Evolutionary conservation across 202 grass and related monocot species (phyloP).

Genomic region (Elaeis oleifera): DNA sequence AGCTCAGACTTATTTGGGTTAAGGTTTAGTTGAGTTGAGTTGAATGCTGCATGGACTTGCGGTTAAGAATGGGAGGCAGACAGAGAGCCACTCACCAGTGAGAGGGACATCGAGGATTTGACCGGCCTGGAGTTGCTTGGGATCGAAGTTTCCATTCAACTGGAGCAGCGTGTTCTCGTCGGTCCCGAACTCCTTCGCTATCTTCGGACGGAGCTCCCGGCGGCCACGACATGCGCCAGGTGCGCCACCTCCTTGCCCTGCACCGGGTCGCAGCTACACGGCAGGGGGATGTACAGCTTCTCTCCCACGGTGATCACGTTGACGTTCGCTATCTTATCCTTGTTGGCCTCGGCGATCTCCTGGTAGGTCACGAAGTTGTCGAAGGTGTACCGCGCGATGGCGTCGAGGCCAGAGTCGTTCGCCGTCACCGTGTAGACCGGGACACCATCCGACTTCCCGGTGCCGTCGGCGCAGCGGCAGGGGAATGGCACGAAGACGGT

Average conservation of each 20-base stretch:
- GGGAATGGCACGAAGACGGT: slow-evolving; percentile 35
- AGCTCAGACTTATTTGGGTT: no score
- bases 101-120: slow-evolving; percentile 83
- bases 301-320: slow-evolving; percentile 6
- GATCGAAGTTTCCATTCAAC: slow-evolving; percentile 42
- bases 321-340: slow-evolving; percentile 12
- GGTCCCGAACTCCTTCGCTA: slow-evolving; percentile 49
- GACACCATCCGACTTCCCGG: slow-evolving; percentile 24
- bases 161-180: slow-evolving; percentile 28
- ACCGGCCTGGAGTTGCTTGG: background rate
- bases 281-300: slow-evolving; percentile 56
- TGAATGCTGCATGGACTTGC: no score
- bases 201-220: slow-evolving; percentile 16
- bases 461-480: slow-evolving; percentile 38
- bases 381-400: slow-evolving; percentile 36
- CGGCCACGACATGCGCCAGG: slow-evolving; percentile 40
- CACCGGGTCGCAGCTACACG: slow-evolving; percentile 72
- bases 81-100: slow-evolving; percentile 21
- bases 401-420: slow-evolving; percentile 25
- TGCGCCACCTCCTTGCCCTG: slow-evolving; percentile 35
- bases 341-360: slow-evolving; percentile 56
- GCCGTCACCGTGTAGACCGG: slow-evolving; percentile 47
- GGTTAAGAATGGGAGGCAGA: no score
- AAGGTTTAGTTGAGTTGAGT: no score
- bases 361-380: slow-evolving; percentile 42